Percentiles rank a stretch among this genome's conserved stretches.
Conservation (phyloP, 2,329 filamentous ascomycete species). For the Claviceps sp. region DNA sequence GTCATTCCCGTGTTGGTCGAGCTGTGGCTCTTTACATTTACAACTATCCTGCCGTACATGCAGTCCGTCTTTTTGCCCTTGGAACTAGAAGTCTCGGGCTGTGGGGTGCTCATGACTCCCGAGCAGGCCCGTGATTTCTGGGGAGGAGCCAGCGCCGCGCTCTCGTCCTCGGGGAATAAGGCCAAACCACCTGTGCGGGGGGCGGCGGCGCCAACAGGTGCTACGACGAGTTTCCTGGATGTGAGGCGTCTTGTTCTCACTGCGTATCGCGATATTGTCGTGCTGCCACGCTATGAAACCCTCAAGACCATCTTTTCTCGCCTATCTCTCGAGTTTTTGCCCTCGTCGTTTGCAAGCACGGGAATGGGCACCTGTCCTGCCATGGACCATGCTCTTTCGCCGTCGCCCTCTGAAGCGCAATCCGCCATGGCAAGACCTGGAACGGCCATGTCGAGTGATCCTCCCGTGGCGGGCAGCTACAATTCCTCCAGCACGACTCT, state of each 20-base stretch:
- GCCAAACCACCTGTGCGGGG: slow-evolving; percentile 20
- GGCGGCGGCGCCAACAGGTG: not conserved
- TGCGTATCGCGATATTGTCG: slow-evolving; percentile 76
- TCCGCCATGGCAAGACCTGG: slow-evolving; percentile 42
- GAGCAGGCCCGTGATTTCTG: slow-evolving; percentile 84
- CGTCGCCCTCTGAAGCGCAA: slow-evolving; percentile 37
- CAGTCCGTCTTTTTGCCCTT: slow-evolving; percentile 90
- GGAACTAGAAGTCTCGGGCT: slow-evolving; percentile 83
- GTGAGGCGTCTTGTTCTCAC: slow-evolving; percentile 80
- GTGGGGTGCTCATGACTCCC: slow-evolving; percentile 61
- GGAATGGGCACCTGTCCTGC: slow-evolving; percentile 37
- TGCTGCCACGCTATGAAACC: slow-evolving; percentile 76
- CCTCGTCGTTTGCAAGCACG: slow-evolving; percentile 37
- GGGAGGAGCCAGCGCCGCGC: slow-evolving; percentile 49
- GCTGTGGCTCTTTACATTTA: slow-evolving; percentile 89
- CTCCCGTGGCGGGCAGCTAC: slow-evolving; percentile 55
- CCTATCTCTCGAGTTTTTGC: slow-evolving; percentile 67
- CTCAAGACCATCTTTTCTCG: slow-evolving; percentile 85
- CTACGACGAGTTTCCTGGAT: slow-evolving; percentile 49
- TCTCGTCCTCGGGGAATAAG: slow-evolving; percentile 19
- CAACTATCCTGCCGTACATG: slow-evolving; percentile 79
- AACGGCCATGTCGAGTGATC: slow-evolving; percentile 65
- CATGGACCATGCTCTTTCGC: slow-evolving; percentile 34
- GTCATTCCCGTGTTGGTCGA: slow-evolving; percentile 86
- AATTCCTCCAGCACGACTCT: slow-evolving; percentile 69